phyloP scores from a whole-genome alignment of 768 basidiomycete genomes.

The Sporobolomyces phaffii region DNA sequence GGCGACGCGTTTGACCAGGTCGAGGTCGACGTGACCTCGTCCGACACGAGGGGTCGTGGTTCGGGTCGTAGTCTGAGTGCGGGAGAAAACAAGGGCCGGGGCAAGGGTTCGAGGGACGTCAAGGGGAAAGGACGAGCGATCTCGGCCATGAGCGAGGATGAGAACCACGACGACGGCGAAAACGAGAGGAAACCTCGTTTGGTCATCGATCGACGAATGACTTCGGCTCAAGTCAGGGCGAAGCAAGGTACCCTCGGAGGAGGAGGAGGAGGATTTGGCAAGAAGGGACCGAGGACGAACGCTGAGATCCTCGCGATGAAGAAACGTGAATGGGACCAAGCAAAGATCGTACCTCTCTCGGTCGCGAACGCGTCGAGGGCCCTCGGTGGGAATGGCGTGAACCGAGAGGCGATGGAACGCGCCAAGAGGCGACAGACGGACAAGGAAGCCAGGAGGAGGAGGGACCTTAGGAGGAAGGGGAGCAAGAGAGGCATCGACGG shows the following conservation, averaged over 20 bases:
- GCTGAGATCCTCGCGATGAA: neutral
- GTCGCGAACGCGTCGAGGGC: neutral
- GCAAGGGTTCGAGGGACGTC: neutral
- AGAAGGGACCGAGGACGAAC: neutral
- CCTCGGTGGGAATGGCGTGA: neutral
- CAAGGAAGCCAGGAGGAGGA: neutral
- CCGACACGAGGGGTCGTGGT: neutral
- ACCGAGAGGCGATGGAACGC: neutral
- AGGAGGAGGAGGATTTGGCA: neutral
- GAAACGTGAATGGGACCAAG: constrained; percentile 1
- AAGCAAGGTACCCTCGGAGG: neutral
- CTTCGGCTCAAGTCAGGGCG: constrained; percentile 1
- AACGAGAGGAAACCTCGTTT: too few relatives aligned
- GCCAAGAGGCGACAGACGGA: neutral
- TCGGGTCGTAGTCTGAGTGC: too few relatives aligned
- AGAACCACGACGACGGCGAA: neutral
- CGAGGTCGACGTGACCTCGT: neutral
- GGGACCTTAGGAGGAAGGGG: neutral
- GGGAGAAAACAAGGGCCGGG: neutral
- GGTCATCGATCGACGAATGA: constrained; percentile 1
- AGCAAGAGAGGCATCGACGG: constrained; percentile 5
- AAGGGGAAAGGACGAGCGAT: neutral
- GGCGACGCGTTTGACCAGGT: neutral
- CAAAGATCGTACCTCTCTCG: neutral
- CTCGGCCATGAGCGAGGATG: neutral